These are phyloP conservation scores for Didymosphaeria variabile DNA, from an alignment of 2,329 filamentous ascomycete genomes.

Conservation along the genomic window DNA sequence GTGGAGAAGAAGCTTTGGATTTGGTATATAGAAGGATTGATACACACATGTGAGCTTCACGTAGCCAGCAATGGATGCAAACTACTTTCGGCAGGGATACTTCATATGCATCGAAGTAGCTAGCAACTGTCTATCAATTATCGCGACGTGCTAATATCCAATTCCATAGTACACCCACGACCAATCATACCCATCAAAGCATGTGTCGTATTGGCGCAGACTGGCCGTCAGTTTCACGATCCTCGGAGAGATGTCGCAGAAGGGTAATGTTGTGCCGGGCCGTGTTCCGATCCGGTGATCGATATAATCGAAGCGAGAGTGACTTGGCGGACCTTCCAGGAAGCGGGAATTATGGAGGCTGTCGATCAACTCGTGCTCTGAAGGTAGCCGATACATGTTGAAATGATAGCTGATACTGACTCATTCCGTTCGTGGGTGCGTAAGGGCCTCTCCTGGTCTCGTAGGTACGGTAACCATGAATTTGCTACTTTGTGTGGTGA, in stretches of 20 bases:
- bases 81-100: neutral
- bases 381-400: neutral
- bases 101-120: neutral
- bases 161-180: neutral
- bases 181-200: neutral
- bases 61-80: neutral
- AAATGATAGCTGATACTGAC: neutral
- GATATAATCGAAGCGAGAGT: neutral
- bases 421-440: neutral
- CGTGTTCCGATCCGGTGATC: neutral
- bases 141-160: slow-evolving; percentile 1
- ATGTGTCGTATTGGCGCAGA: neutral
- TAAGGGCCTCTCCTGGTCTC: neutral
- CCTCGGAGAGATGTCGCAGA: neutral
- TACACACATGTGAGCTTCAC: neutral
- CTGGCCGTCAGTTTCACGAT: neutral
- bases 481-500: neutral
- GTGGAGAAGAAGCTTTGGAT: neutral
- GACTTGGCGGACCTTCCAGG: neutral
- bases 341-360: slow-evolving; percentile 12
- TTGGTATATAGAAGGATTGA: slow-evolving; percentile 3
- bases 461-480: neutral
- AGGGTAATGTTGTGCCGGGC: neutral
- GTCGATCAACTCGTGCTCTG: slow-evolving; percentile 3
- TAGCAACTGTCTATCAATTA: neutral